phyloP scores from a whole-genome alignment of 345 rosid genomes.

The Populus deltoides region DNA sequence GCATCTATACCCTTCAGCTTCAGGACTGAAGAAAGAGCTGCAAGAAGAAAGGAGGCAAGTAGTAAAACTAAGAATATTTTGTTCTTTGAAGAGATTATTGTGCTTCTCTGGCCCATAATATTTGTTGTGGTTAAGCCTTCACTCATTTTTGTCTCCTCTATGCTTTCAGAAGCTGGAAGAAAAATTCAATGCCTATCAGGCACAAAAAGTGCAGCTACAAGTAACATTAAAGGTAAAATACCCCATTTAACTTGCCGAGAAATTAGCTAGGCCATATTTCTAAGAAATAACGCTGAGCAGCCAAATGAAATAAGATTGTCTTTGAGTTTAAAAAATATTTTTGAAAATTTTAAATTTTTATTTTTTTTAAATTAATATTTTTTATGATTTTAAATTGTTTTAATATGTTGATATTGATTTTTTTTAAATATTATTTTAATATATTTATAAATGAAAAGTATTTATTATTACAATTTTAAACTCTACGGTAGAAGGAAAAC shows the following conservation, averaged over 20 bases:
- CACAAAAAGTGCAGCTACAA: constrained; percentile 47
- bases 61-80: not conserved
- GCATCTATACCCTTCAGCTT: constrained; percentile 60
- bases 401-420: fast-evolving
- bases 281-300: not conserved
- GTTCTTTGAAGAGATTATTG: not conserved
- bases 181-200: constrained; percentile 58
- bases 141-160: not conserved
- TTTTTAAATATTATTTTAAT: no score
- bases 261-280: no score
- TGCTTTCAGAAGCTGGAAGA: constrained; percentile 69
- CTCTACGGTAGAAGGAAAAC: no score
- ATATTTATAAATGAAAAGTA: no score
- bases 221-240: constrained; percentile 41
- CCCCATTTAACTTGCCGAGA: not conserved
- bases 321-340: no score
- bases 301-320: no score
- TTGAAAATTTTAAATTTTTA: no score
- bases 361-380: no score
- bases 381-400: no score
- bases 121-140: no score
- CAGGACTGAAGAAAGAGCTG: constrained; percentile 82
- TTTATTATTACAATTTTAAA: no score
- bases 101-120: no score
- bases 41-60: constrained; percentile 75